Conservation (phyloP, 495 filamentous ascomycete species). For the Aspergillus leporis region DNA sequence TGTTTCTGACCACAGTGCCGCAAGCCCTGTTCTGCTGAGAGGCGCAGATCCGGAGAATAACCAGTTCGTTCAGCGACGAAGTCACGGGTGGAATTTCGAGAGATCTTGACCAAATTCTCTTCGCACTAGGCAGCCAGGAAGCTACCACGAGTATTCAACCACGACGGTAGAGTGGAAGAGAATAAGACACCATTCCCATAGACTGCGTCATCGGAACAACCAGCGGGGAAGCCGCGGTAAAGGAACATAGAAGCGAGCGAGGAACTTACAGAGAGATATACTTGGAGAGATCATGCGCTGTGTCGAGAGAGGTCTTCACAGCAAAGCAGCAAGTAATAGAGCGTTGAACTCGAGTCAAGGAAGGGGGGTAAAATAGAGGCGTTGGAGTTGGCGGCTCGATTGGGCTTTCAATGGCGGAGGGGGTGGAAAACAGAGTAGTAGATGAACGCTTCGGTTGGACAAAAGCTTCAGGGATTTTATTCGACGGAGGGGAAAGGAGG, state of each 20-base stretch:
- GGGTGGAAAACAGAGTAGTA: not conserved
- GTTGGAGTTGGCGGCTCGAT: constrained; percentile 4
- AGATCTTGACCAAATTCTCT: not conserved
- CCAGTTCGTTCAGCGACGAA: not conserved
- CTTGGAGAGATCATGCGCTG: constrained; percentile 3
- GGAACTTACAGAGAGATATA: constrained; percentile 12
- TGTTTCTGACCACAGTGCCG: not conserved
- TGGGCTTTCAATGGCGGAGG: constrained; percentile 5
- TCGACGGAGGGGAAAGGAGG: not conserved
- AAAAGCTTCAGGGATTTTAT: constrained; percentile 2
- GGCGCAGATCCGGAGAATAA: not conserved
- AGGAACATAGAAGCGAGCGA: constrained; percentile 1
- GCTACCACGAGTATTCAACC: constrained; percentile 1
- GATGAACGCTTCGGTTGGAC: not conserved
- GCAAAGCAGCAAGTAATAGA: not conserved
- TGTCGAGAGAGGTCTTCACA: not conserved
- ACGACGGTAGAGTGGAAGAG: not conserved
- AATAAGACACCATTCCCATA: constrained; percentile 2
- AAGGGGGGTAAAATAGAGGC: not conserved
- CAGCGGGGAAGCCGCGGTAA: constrained; percentile 8
- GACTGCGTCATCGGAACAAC: constrained; percentile 20
- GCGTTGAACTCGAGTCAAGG: not conserved
- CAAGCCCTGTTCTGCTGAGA: not conserved
- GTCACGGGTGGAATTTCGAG: not conserved
- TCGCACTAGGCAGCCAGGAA: constrained; percentile 2